Percentiles rank a stretch among this genome's conserved stretches.
phyloP scores from a whole-genome alignment of 805 yeast species.

The Pichia sporocuriosa region DNA sequence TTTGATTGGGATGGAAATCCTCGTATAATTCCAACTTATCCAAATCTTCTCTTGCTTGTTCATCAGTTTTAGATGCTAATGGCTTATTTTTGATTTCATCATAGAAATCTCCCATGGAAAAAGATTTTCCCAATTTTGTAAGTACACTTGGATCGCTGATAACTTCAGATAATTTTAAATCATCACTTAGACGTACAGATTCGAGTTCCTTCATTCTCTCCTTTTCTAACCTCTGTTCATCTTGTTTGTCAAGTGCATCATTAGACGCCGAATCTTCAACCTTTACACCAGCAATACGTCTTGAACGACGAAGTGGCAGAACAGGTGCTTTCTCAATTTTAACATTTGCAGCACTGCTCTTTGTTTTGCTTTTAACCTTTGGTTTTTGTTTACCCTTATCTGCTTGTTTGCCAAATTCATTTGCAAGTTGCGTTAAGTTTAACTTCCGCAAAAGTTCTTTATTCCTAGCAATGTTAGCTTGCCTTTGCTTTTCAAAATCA shows the following conservation, averaged over 20 bases:
- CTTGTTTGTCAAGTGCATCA: constrained; percentile 31
- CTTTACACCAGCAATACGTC: constrained; percentile 68
- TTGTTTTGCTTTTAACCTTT: constrained; percentile 6
- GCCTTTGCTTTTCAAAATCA: constrained; percentile 65
- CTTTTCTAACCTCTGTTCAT: constrained; percentile 27
- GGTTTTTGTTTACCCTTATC: background rate
- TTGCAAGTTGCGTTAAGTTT: constrained; percentile 54
- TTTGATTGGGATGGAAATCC: constrained; percentile 58
- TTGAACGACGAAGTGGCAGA: constrained; percentile 66
- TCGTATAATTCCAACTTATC: constrained; percentile 44
- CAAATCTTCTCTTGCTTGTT: constrained; percentile 47
- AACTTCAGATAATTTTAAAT: constrained; percentile 55
- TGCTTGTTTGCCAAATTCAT: constrained; percentile 17
- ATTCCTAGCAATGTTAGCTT: constrained; percentile 78
- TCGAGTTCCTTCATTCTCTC: constrained; percentile 38
- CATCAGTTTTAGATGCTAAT: constrained; percentile 38
- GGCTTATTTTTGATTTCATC: constrained; percentile 37
- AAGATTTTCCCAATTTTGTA: constrained; percentile 38
- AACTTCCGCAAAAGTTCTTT: constrained; percentile 65
- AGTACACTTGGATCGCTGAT: constrained; percentile 32
- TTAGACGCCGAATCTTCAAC: constrained; percentile 35
- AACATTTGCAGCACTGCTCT: constrained; percentile 16
- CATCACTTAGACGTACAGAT: constrained; percentile 56
- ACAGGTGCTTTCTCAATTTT: constrained; percentile 26
- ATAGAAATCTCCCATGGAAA: constrained; percentile 68